A percentile compares a stretch with the other conserved stretches of the same genome.
phyloP scores from a whole-genome alignment of 2,329 filamentous ascomycete genomes.

The Cladophialophora chaetospira region DNA sequence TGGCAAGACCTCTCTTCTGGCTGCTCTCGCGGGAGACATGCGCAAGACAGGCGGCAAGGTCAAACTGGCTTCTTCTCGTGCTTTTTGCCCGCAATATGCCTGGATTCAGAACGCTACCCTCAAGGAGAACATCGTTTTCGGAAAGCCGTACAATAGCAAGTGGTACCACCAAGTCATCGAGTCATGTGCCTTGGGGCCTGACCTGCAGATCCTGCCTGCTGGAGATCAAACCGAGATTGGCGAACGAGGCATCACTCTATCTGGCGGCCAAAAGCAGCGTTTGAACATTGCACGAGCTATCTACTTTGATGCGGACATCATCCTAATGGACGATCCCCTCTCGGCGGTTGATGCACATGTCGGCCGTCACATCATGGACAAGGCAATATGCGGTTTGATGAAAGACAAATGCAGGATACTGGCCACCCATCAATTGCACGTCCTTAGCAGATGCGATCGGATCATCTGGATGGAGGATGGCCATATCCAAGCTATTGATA shows the following conservation, averaged over 20 bases:
- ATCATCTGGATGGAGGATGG: slow-evolving; percentile 93
- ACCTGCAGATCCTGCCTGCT: slow-evolving; percentile 89
- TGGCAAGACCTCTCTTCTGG: slow-evolving; percentile 86
- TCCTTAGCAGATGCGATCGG: slow-evolving; percentile 84
- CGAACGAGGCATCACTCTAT: slow-evolving; percentile 92
- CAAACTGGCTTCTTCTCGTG: slow-evolving; percentile 73
- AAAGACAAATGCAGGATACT: slow-evolving; percentile 87
- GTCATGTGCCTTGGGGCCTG: slow-evolving; percentile 80
- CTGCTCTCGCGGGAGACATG: slow-evolving; percentile 92
- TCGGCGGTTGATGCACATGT: slow-evolving; percentile 61
- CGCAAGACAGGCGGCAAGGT: slow-evolving; percentile 75
- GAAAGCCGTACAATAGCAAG: slow-evolving; percentile 69
- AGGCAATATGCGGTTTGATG: slow-evolving; percentile 85
- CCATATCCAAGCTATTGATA: slow-evolving; percentile 79
- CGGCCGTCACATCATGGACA: slow-evolving; percentile 78
- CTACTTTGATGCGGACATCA: slow-evolving; percentile 64
- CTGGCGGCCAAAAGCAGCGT: slow-evolving; percentile 91
- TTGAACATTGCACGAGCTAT: slow-evolving; percentile 86
- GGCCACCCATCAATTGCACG: slow-evolving; percentile 93
- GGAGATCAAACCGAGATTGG: slow-evolving; percentile 91
- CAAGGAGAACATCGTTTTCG: slow-evolving; percentile 87
- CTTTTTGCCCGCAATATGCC: slow-evolving; percentile 93
- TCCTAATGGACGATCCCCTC: slow-evolving; percentile 66
- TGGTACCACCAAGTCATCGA: slow-evolving; percentile 87
- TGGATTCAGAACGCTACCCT: slow-evolving; percentile 96